A percentile compares a stretch with the other conserved stretches of the same genome.
These are phyloP conservation scores for Adansonia madagascariensis DNA, from an alignment of 441 rosid species.

Conservation along the genomic window DNA sequence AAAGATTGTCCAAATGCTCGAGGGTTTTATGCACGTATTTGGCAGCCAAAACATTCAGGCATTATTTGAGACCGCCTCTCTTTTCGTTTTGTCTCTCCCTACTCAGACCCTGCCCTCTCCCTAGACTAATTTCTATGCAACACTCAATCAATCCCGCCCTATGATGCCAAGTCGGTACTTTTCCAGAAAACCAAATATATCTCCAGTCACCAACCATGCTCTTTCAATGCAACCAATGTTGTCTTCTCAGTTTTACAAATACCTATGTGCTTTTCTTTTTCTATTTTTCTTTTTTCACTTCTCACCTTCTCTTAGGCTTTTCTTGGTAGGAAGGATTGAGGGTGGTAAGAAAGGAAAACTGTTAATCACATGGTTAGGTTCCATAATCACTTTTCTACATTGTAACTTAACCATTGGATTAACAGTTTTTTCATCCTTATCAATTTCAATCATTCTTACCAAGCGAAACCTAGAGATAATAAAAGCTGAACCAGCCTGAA, in stretches of 20 bases:
- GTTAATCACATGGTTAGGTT: not conserved
- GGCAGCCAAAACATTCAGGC: constrained; percentile 1
- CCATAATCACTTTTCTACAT: not conserved
- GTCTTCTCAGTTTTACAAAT: not conserved
- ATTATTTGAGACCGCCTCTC: not conserved
- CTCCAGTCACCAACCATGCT: not conserved
- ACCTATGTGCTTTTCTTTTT: not conserved
- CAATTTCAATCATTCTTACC: not conserved
- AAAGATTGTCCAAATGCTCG: not conserved
- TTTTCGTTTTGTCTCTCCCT: constrained; percentile 8
- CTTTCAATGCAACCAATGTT: not conserved
- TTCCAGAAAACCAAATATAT: not conserved
- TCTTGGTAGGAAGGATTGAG: not conserved
- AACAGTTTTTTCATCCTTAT: not conserved
- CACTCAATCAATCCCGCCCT: constrained; percentile 1
- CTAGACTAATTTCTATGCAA: not conserved
- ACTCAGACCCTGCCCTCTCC: not conserved
- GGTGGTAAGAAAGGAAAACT: not conserved
- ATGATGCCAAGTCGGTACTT: not conserved
- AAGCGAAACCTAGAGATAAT: not conserved
- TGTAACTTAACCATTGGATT: not conserved
- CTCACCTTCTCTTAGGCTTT: not conserved
- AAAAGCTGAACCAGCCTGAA: not conserved
- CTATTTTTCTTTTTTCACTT: not conserved
- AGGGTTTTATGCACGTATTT: not conserved